phyloP scores from a whole-genome alignment of 257 asterid genomes.

The Solanum arcanum region DNA sequence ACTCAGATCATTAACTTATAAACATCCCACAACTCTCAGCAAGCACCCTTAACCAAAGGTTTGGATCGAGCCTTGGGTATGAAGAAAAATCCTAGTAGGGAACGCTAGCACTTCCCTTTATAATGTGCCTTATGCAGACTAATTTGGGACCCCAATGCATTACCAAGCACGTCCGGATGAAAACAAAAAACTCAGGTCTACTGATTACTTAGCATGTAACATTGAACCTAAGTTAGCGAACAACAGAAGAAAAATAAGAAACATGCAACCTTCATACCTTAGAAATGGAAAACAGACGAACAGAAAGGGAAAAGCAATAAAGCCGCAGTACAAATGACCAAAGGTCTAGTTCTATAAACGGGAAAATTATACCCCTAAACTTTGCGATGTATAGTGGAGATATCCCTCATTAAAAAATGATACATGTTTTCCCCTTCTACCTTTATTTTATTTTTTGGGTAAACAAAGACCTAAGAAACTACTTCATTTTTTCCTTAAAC shows the following conservation, averaged over 20 bases:
- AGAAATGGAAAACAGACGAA: background rate
- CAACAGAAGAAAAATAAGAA: background rate
- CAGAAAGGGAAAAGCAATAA: background rate
- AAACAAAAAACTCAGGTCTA: background rate
- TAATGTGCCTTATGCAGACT: background rate
- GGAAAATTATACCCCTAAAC: background rate
- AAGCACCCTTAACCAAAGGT: background rate
- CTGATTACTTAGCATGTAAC: background rate
- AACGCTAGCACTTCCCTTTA: background rate
- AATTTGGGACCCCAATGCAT: background rate
- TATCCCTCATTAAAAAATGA: background rate
- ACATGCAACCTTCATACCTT: background rate
- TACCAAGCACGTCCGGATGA: background rate
- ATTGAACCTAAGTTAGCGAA: background rate
- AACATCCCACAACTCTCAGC: background rate
- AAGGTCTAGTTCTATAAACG: background rate
- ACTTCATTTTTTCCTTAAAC: background rate
- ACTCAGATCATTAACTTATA: background rate
- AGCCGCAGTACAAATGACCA: background rate
- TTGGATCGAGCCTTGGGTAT: background rate
- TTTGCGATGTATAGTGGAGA: background rate
- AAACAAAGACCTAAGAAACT: background rate
- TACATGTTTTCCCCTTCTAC: background rate
- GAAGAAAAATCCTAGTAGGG: background rate
- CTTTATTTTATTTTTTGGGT: background rate